These are phyloP conservation scores for Ophiostoma perfectum DNA, from an alignment of 2,329 filamentous ascomycete genomes.

Conservation along the genomic window DNA sequence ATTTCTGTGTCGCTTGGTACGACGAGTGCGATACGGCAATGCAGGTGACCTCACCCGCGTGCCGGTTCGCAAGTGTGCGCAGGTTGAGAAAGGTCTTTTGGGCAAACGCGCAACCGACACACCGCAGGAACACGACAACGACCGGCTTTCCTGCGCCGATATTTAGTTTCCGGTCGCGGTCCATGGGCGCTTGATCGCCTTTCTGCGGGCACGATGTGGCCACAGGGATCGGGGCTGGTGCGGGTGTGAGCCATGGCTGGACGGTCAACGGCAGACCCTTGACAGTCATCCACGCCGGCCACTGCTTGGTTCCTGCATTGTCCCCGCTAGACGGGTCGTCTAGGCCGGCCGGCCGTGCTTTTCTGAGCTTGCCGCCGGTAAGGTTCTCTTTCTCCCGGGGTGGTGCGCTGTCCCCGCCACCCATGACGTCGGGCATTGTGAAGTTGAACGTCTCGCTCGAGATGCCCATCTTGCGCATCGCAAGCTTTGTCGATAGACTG, in stretches of 20 bases:
- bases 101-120: constrained; percentile 53
- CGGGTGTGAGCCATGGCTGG: constrained; percentile 49
- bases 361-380: constrained; percentile 27
- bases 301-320: constrained; percentile 28
- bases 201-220: constrained; percentile 41
- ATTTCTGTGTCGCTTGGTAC: constrained; percentile 49
- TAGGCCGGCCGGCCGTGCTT: constrained; percentile 28
- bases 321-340: constrained; percentile 31
- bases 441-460: constrained; percentile 47
- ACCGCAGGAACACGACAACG: constrained; percentile 49
- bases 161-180: constrained; percentile 43
- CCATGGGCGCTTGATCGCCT: constrained; percentile 45
- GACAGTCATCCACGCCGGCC: constrained; percentile 46
- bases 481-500: constrained; percentile 52
- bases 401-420: constrained; percentile 18
- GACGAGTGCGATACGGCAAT: constrained; percentile 58
- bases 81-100: constrained; percentile 54
- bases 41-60: constrained; percentile 46
- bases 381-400: background rate
- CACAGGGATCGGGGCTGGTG: constrained; percentile 46
- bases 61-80: constrained; percentile 49
- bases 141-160: constrained; percentile 42
- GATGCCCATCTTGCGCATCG: constrained; percentile 52
- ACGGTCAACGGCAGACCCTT: constrained; percentile 48
- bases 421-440: constrained; percentile 33